Conservation (phyloP, 768 basidiomycete species). For the Tephrocybe rancida region DNA sequence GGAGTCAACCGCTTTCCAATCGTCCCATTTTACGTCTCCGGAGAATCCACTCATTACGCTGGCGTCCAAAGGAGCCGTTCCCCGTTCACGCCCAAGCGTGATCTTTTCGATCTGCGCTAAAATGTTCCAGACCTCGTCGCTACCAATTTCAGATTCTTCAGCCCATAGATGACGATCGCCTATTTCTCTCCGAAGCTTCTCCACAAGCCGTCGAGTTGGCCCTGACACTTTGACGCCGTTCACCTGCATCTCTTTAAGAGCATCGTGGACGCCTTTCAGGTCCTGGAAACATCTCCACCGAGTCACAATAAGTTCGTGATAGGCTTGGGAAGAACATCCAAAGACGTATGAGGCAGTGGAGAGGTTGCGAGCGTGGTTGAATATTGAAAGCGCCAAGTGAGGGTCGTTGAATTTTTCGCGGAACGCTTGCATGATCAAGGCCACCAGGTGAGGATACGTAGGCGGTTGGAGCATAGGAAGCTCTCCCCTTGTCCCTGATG, state of each 20-base stretch:
- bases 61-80: not conserved
- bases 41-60: not conserved
- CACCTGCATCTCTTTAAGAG: constrained; percentile 79
- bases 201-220: constrained; percentile 62
- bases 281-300: constrained; percentile 87
- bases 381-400: constrained; percentile 79
- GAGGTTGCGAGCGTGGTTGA: constrained; percentile 74
- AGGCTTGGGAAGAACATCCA: constrained; percentile 86
- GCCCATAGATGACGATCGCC: constrained; percentile 55
- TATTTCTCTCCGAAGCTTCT: constrained; percentile 64
- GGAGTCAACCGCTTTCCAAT: constrained; percentile 48
- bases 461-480: constrained; percentile 54
- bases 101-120: constrained; percentile 53
- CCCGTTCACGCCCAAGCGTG: constrained; percentile 5
- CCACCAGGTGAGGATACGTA: constrained; percentile 75
- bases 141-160: constrained; percentile 47
- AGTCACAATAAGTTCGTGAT: constrained; percentile 88
- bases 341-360: constrained; percentile 84
- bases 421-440: constrained; percentile 76
- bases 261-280: constrained; percentile 69
- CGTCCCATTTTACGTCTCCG: constrained; percentile 34
- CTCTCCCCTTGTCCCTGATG: constrained; percentile 24
- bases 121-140: constrained; percentile 52
- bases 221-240: constrained; percentile 74
- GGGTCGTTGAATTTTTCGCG: constrained; percentile 81